Evolutionary conservation across 2,329 filamentous ascomycete species (phyloP).

Genomic region (Huntiella abstrusa): DNA sequence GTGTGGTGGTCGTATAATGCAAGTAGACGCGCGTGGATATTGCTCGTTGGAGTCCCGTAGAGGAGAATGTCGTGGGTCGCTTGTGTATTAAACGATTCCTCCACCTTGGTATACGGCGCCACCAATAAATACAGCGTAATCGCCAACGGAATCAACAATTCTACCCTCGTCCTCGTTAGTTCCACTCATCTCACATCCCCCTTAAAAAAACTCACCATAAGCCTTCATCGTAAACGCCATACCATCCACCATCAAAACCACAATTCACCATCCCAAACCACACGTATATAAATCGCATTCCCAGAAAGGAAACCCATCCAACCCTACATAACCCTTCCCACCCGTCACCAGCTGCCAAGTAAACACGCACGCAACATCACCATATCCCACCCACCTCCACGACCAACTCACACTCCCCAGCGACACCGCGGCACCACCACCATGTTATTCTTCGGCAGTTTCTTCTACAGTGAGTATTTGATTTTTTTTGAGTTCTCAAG

Average conservation of each 20-base stretch:
- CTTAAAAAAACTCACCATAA: not conserved
- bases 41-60: constrained; percentile 50
- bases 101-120: constrained; percentile 88
- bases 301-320: too few species aligned
- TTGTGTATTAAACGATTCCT: constrained; percentile 96
- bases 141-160: constrained; percentile 39
- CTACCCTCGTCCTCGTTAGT: constrained; percentile 1
- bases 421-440: constrained; percentile 9
- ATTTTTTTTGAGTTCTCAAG: not conserved
- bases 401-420: not conserved
- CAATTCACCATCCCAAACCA: not conserved
- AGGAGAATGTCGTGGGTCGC: constrained; percentile 75
- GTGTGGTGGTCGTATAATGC: constrained; percentile 69
- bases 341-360: too few species aligned
- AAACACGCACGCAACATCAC: too few species aligned
- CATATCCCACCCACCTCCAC: not conserved
- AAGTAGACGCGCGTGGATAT: constrained; percentile 31
- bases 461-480: constrained; percentile 41
- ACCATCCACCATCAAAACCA: not conserved
- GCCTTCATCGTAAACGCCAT: not conserved
- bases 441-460: constrained; percentile 53
- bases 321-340: too few species aligned
- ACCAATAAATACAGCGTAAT: constrained; percentile 50
- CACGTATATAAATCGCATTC: too few species aligned
- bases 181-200: not conserved